phyloP scores from a whole-genome alignment of 495 filamentous ascomycete genomes.

The Penicillium atrosanguineum region DNA sequence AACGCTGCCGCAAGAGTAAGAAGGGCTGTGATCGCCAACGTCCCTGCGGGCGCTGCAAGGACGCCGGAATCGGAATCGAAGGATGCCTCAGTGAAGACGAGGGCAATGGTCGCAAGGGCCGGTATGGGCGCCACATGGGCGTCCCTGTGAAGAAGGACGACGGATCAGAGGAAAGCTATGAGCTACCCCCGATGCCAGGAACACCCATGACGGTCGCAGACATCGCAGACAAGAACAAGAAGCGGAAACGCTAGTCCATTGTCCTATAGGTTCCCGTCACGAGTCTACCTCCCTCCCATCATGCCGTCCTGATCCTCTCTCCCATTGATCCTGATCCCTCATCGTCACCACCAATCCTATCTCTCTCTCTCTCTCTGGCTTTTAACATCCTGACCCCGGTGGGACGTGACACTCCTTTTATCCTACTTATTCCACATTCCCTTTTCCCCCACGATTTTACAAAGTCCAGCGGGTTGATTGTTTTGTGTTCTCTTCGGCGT shows the following conservation, averaged over 20 bases:
- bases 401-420: constrained; percentile 23
- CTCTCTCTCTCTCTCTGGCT: constrained; percentile 16
- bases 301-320: neutral
- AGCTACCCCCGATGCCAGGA: constrained; percentile 31
- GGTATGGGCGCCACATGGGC: constrained; percentile 94
- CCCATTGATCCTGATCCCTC: neutral
- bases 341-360: neutral
- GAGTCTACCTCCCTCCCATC: neutral
- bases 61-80: constrained; percentile 88
- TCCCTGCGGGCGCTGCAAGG: constrained; percentile 90
- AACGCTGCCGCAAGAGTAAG: constrained; percentile 98
- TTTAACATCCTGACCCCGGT: constrained; percentile 12
- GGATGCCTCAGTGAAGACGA: constrained; percentile 97
- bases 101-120: constrained; percentile 91
- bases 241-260: constrained; percentile 61
- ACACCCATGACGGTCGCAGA: constrained; percentile 34
- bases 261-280: neutral
- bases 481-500: constrained; percentile 19
- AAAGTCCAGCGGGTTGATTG: constrained; percentile 31
- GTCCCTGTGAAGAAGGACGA: constrained; percentile 71
- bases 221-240: constrained; percentile 61
- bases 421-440: constrained; percentile 18
- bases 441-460: constrained; percentile 25
- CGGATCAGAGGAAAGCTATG: constrained; percentile 23
- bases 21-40: constrained; percentile 97